phyloP scores from a whole-genome alignment of 805 yeast genomes.

The Sugiyamaella chiloensis region DNA sequence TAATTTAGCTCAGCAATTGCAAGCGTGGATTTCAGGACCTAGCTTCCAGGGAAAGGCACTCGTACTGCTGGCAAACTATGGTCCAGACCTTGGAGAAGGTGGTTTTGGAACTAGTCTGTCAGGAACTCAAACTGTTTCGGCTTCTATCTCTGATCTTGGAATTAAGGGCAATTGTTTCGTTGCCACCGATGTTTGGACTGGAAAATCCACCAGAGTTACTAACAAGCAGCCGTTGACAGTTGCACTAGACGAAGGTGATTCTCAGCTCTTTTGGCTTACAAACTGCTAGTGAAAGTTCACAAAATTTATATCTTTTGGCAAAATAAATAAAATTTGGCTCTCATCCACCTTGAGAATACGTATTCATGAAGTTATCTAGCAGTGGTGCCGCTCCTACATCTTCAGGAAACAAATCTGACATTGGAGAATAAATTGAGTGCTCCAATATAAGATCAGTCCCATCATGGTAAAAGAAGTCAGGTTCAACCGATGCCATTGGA shows the following conservation, averaged over 20 bases:
- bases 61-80: slow-evolving; percentile 14
- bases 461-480: not conserved
- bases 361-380: slow-evolving; percentile 1
- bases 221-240: not conserved
- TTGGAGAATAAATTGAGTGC: slow-evolving; percentile 2
- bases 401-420: not conserved
- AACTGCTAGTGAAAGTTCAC: not conserved
- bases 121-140: slow-evolving; percentile 9
- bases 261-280: slow-evolving; percentile 10
- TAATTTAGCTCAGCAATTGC: slow-evolving; percentile 12
- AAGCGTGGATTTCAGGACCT: slow-evolving; percentile 16
- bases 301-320: too few species aligned
- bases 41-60: slow-evolving; percentile 4
- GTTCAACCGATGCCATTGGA: slow-evolving; percentile 1
- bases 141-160: slow-evolving; percentile 8
- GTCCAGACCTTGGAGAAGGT: slow-evolving; percentile 13
- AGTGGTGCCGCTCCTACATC: not conserved
- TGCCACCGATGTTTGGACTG: slow-evolving; percentile 12
- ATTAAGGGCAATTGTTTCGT: slow-evolving; percentile 1
- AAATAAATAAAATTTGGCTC: too few species aligned
- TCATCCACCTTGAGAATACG: slow-evolving; percentile 3
- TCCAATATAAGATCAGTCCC: slow-evolving; percentile 1
- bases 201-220: slow-evolving; percentile 1
- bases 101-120: slow-evolving; percentile 10
- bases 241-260: slow-evolving; percentile 13